Evolutionary conservation across 208 protist genomes (phyloP), one percentile per base, ranked within the genome.

Genomic region (Endotrypanum monterogeii): DNA sequence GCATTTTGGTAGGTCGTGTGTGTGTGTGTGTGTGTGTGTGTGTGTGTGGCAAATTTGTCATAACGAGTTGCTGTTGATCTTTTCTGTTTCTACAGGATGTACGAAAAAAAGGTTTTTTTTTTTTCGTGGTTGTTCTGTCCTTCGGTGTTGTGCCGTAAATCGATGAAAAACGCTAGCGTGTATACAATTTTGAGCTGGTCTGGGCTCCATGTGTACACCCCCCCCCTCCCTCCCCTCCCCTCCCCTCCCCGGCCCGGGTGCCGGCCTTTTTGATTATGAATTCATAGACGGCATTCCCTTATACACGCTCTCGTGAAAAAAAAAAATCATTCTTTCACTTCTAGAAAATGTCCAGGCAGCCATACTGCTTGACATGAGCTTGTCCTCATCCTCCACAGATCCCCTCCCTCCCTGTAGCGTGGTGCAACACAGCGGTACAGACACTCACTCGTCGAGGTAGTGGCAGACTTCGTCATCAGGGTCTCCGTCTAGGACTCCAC

Each of bases 321-420:
- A n/a, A n/a, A n/a, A n/a, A n/a, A n/a, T n/a, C n/a, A n/a, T 30
- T 62, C 14, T 62, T 44, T 62, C 65, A 39, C 52, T n/a, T 44
- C 23, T 57, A 5, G 14, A 48, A 3, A 6, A 14, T 25, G 55
- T 23, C 1, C 23, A n/a, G 9, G 16, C 0, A 35, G n/a, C 55
- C 30, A 14, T 35, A 30, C 25, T n/a, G 30, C 30, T 5, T n/a
- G 14, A 30, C 55, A 58, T 58, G 8, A 6, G 55, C 55, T 30
- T 28, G 55, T 5, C n/a, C 23, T 12, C n/a, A n/a, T 2, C 55
- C 14, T 30, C 55, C 18, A 11, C 52, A 56, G 9, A 18, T 51
- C 56, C 50, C 28, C 30, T 28, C 4, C 48, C 25, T 50, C 9
- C 28, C 63, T 39, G 23, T 65, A 20, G 18, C 37, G 60, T 28